Evolutionary conservation across 768 basidiomycete genomes (phyloP).

Genomic region (Termitomyces sp.): DNA sequence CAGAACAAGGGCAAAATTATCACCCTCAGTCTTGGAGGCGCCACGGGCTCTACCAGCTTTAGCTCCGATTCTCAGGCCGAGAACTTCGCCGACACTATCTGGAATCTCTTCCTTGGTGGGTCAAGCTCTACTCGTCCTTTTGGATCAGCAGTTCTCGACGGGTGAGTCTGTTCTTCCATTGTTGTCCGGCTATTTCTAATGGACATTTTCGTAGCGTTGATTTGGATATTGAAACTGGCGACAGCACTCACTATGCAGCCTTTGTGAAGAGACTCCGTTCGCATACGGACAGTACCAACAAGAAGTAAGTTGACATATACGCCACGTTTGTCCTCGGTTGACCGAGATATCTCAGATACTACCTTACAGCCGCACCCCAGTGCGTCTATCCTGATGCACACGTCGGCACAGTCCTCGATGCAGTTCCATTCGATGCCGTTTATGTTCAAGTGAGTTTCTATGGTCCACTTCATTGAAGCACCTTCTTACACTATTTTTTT

Average conservation of each 20-base stretch:
- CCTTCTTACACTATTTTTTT: not conserved
- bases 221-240: slow-evolving; percentile 62
- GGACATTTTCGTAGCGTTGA: slow-evolving; percentile 35
- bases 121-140: slow-evolving; percentile 55
- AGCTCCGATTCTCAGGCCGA: slow-evolving; percentile 45
- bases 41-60: slow-evolving; percentile 49
- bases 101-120: slow-evolving; percentile 67
- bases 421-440: slow-evolving; percentile 58
- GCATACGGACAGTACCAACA: slow-evolving; percentile 41
- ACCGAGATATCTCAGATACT: slow-evolving; percentile 35
- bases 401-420: slow-evolving; percentile 48
- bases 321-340: not conserved
- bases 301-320: slow-evolving; percentile 29
- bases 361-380: slow-evolving; percentile 50
- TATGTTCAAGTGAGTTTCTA: slow-evolving; percentile 57
- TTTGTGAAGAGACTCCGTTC: slow-evolving; percentile 45
- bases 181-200: not conserved
- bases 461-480: not conserved
- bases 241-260: slow-evolving; percentile 36
- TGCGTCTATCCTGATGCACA: slow-evolving; percentile 62
- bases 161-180: slow-evolving; percentile 29
- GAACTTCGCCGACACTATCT: slow-evolving; percentile 54
- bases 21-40: slow-evolving; percentile 48
- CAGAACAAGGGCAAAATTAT: slow-evolving; percentile 50
- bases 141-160: slow-evolving; percentile 60